Conservation (phyloP, 202 grass and related monocot genomes). For the Elaeis oleifera region DNA sequence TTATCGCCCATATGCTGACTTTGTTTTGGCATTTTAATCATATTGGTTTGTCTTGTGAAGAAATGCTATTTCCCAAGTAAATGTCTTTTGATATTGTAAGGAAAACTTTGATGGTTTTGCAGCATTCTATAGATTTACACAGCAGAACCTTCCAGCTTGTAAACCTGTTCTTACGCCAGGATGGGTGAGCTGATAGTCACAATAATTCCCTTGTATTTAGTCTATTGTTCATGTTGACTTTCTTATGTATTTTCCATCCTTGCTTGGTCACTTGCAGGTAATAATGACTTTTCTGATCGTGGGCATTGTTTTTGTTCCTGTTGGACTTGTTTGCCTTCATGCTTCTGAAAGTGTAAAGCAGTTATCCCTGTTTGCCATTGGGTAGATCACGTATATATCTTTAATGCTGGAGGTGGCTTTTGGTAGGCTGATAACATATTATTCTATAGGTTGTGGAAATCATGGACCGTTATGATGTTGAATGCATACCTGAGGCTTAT, state of each 20-base stretch:
- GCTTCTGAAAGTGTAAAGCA: conserved; percentile 67
- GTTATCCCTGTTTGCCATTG: conserved; percentile 7
- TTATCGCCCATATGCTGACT: no score
- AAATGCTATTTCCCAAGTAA: not conserved
- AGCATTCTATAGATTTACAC: conserved; percentile 80
- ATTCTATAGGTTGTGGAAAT: conserved; percentile 69
- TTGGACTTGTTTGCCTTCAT: conserved; percentile 67
- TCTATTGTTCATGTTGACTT: not conserved
- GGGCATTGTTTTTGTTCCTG: conserved; percentile 50
- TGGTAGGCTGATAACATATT: no score
- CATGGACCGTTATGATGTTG: conserved; percentile 57
- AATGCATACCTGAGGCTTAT: conserved; percentile 71
- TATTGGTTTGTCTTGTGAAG: not conserved
- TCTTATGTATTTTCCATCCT: conserved; percentile 10
- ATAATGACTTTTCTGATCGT: conserved; percentile 72
- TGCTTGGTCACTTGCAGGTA: conserved; percentile 41
- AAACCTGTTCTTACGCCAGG: conserved; percentile 70
- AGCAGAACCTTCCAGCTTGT: conserved; percentile 89
- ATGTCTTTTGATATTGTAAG: not conserved
- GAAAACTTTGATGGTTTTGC: conserved; percentile 19
- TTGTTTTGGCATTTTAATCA: no score
- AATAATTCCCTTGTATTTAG: conserved; percentile 4
- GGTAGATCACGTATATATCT: conserved; percentile 4
- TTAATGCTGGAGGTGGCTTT: no score
- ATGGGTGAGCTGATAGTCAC: conserved; percentile 43